Evolutionary conservation across 495 filamentous ascomycete species (phyloP).

Genomic region (Echria macrotheca): DNA sequence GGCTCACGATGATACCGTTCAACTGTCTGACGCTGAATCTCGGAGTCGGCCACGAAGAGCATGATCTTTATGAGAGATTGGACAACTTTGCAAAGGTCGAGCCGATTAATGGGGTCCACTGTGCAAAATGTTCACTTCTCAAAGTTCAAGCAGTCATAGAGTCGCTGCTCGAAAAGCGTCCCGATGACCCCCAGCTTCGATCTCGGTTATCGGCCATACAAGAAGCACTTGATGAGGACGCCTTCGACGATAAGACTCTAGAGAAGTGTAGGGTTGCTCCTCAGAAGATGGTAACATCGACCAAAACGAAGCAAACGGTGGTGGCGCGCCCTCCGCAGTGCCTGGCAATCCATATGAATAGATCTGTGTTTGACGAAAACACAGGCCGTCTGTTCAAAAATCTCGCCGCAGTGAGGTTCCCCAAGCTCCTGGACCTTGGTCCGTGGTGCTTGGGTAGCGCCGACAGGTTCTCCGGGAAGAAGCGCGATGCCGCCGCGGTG

Average conservation of each 20-base stretch:
- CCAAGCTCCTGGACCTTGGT: conserved; percentile 63
- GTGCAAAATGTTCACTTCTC: conserved; percentile 81
- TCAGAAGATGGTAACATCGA: conserved; percentile 62
- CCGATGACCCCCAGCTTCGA: conserved; percentile 27
- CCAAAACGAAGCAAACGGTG: conserved; percentile 84
- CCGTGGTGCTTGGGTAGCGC: conserved; percentile 69
- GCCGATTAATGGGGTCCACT: conserved; percentile 80
- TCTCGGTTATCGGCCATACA: conserved; percentile 56
- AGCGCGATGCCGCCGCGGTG: too few relatives aligned
- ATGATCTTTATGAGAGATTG: conserved; percentile 70
- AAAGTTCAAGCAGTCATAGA: conserved; percentile 33
- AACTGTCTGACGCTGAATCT: conserved; percentile 88
- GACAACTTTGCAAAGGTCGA: conserved; percentile 83
- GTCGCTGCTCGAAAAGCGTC: conserved; percentile 26
- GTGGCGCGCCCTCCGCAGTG: conserved; percentile 74
- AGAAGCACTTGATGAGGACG: conserved; percentile 67
- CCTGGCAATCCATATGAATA: conserved; percentile 81
- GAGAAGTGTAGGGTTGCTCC: conserved; percentile 67
- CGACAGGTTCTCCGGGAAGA: conserved; percentile 7
- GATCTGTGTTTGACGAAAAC: conserved; percentile 80
- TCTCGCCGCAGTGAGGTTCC: conserved; percentile 68
- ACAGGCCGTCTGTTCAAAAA: conserved; percentile 81
- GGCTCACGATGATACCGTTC: conserved; percentile 82
- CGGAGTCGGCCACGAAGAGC: conserved; percentile 44
- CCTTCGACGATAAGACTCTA: conserved; percentile 73